A percentile compares a stretch with the other conserved stretches of the same genome.
These are phyloP conservation scores for Viola odorata DNA, from an alignment of 345 rosid genomes.

Conservation along the genomic window DNA sequence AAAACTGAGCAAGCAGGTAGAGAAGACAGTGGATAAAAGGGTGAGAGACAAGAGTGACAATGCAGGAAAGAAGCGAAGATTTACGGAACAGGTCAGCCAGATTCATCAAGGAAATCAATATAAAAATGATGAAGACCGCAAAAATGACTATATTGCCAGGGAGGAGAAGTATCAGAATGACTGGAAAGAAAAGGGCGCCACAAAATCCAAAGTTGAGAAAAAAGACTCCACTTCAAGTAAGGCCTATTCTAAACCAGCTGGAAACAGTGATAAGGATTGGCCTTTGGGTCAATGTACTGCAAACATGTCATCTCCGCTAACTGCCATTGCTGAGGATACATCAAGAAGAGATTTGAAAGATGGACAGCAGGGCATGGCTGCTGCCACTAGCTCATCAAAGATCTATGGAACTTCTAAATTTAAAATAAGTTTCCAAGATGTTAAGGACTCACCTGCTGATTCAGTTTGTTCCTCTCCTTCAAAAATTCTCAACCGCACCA, in stretches of 20 bases:
- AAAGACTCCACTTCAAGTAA: neutral
- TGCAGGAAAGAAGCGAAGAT: neutral
- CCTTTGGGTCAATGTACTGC: neutral
- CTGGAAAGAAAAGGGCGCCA: neutral
- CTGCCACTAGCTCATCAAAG: conserved; percentile 4
- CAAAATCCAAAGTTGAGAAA: neutral
- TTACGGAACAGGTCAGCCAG: neutral
- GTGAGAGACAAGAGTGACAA: neutral
- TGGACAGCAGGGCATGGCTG: neutral
- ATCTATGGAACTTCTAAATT: neutral
- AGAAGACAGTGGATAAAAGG: neutral
- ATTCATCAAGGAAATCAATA: neutral
- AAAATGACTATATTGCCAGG: neutral
- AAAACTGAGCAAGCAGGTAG: neutral
- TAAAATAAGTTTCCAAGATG: conserved; percentile 2
- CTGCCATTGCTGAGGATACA: neutral
- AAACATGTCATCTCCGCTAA: neutral
- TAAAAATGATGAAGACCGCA: neutral
- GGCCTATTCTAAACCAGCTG: neutral
- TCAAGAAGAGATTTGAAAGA: conserved; percentile 1
- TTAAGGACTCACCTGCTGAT: conserved; percentile 1
- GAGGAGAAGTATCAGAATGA: neutral
- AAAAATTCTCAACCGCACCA: neutral
- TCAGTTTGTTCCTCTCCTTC: conserved; percentile 9
- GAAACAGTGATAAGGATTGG: neutral